phyloP scores from a whole-genome alignment of 192 early-diverging fungal species.

The Phycomyces blakesleeanus region DNA sequence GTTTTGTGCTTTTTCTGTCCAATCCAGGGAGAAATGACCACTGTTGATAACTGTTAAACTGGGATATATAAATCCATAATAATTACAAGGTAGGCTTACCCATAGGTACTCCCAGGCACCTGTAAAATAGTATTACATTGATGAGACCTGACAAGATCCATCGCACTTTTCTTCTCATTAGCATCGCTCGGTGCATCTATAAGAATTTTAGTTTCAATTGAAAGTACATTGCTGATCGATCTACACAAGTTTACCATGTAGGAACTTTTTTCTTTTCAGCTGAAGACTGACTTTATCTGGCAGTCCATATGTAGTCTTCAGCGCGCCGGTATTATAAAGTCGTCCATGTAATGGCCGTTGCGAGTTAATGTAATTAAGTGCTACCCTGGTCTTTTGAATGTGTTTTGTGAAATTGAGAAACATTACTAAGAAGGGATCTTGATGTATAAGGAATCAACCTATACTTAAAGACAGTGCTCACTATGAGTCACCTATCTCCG shows the following conservation, averaged over 20 bases:
- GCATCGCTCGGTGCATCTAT: not conserved
- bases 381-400: not conserved
- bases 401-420: not conserved
- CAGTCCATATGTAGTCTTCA: conserved; percentile 9
- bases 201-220: not conserved
- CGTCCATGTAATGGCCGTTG: not conserved
- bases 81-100: conserved; percentile 27
- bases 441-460: too few species aligned
- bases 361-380: not conserved
- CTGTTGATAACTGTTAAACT: too few species aligned
- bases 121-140: conserved; percentile 42
- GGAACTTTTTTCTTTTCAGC: conserved; percentile 14
- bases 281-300: conserved; percentile 14
- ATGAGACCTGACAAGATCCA: conserved; percentile 23
- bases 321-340: conserved; percentile 15
- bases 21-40: conserved; percentile 48
- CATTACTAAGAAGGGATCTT: not conserved
- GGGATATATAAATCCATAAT: not conserved
- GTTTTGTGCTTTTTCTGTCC: conserved; percentile 62
- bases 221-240: not conserved
- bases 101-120: conserved; percentile 47
- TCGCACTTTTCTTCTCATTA: conserved; percentile 1
- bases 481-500: too few species aligned
- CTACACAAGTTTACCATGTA: not conserved
- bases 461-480: too few species aligned